Evolutionary conservation across 2,329 filamentous ascomycete species (phyloP).

Genomic region (Claviceps sp.): DNA sequence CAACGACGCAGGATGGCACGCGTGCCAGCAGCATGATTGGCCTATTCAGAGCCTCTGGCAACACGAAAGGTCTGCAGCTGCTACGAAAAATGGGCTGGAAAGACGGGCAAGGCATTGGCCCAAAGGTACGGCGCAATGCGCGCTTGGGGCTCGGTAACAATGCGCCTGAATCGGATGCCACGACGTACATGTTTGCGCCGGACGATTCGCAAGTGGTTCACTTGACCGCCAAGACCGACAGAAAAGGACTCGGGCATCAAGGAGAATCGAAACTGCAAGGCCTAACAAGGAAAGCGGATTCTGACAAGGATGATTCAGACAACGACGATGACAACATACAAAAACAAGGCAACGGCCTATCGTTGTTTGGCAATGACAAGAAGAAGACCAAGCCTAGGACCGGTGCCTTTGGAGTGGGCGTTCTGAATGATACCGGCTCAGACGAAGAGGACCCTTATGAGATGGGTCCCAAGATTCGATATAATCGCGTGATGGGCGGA

Average conservation of each 20-base stretch:
- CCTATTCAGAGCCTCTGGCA: constrained; percentile 57
- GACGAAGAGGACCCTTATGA: constrained; percentile 94
- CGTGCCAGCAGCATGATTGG: constrained; percentile 49
- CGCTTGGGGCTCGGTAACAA: constrained; percentile 40
- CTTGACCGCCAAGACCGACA: constrained; percentile 52
- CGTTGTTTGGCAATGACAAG: constrained; percentile 17
- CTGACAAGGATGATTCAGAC: constrained; percentile 34
- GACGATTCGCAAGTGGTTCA: constrained; percentile 60
- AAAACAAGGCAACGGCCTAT: constrained; percentile 3
- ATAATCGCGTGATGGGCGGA: constrained; percentile 67
- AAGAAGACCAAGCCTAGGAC: constrained; percentile 39
- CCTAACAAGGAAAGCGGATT: constrained; percentile 20
- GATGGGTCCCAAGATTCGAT: constrained; percentile 79
- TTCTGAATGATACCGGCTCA: constrained; percentile 85
- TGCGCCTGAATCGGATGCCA: constrained; percentile 24
- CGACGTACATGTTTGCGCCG: constrained; percentile 69
- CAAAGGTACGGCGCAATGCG: constrained; percentile 65
- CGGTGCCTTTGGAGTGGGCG: constrained; percentile 72
- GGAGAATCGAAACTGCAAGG: constrained; percentile 41
- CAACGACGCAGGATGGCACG: constrained; percentile 38
- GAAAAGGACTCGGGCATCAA: constrained; percentile 56
- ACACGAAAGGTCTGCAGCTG: constrained; percentile 77
- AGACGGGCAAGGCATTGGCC: constrained; percentile 83
- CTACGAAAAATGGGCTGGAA: constrained; percentile 92
- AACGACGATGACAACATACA: constrained; percentile 10